Evolutionary conservation across 2,329 filamentous ascomycete genomes (phyloP), one percentile per base, ranked within the genome.

Genomic region (Xylariales sp.): DNA sequence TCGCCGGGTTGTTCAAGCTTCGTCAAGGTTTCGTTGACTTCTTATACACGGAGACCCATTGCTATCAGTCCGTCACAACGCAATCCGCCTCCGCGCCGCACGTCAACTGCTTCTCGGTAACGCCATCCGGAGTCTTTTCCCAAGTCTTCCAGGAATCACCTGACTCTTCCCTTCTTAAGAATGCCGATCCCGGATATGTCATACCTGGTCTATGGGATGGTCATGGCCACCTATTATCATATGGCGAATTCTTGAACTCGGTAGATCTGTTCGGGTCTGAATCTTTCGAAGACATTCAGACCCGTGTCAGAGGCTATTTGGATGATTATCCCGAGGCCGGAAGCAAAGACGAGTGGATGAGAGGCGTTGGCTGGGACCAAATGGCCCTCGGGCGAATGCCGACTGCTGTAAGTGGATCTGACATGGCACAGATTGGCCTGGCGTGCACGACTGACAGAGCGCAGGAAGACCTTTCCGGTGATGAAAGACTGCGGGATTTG

Each of bases 321-420:
- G 55, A 51, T 1, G 50, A 54, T 4, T 70, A 81, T 47, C 68
- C 73, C 0, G 70, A 63, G 0, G 69, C 68, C 8, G 82, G 81
- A 1, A 69, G 68, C 0, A 65, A 62, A 24, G 62, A 70, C 5
- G 70, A 78, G 41, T 86, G 83, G 83, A 60, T 84, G 33, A 66
- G 81, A 42, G 83, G 83, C 0, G 70, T 83, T 11, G 83, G 83
- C 1, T 87, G 83, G 83, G 82, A 86, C 53, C 83, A 86, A 62
- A 78, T 76, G 44, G 66, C 70, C 16, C 74, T 84, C 53, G 76
- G 77, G 2, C 71, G 71, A 5, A 82, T 84, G 81, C 83, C 83
- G 6, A 78, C 74, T 24, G 78, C 82, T 51, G 76, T 79, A 61
- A 54, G 74, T 68, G 19, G 14, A 24, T 1, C 39, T 31, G 33